phyloP scores from a whole-genome alignment of 2,329 filamentous ascomycete genomes.

The Pseudogymnoascus sp. region DNA sequence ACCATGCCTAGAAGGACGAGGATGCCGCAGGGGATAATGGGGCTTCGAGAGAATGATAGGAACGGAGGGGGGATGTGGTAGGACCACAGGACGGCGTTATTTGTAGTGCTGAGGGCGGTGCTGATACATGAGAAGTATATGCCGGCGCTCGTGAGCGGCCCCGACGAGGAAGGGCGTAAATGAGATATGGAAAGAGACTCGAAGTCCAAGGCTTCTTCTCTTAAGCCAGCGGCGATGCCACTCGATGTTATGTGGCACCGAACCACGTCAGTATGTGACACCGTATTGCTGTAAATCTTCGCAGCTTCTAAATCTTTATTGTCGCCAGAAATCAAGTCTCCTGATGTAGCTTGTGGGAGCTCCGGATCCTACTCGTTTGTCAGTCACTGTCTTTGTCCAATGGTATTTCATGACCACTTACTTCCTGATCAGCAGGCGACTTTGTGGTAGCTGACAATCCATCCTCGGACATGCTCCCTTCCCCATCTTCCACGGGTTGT shows the following conservation, averaged over 20 bases:
- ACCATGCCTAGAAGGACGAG: slow-evolving; percentile 47
- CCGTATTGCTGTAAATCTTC: not conserved
- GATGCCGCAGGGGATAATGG: slow-evolving; percentile 50
- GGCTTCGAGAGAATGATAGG: slow-evolving; percentile 41
- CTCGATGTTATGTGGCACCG: slow-evolving; percentile 3
- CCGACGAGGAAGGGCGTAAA: slow-evolving; percentile 12
- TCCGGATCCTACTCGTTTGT: not conserved
- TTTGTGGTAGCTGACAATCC: not conserved
- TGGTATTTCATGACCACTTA: not conserved
- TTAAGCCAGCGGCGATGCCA: not conserved
- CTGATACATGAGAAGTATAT: slow-evolving; percentile 50
- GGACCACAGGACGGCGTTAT: slow-evolving; percentile 51
- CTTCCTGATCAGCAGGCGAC: not conserved
- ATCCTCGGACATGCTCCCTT: not conserved
- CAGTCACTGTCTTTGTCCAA: not conserved
- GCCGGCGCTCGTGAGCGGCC: slow-evolving; percentile 29
- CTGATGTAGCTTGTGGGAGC: not conserved
- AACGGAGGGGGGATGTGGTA: slow-evolving; percentile 49
- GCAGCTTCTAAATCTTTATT: not conserved
- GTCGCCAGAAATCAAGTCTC: not conserved
- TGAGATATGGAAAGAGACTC: slow-evolving; percentile 18
- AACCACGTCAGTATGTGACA: not conserved
- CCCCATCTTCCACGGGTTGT: not conserved
- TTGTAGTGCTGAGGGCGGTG: slow-evolving; percentile 47
- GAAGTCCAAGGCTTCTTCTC: slow-evolving; percentile 12